Evolutionary conservation across 257 asterid genomes (phyloP).

Genomic region (Voacanga thouarsii): DNA sequence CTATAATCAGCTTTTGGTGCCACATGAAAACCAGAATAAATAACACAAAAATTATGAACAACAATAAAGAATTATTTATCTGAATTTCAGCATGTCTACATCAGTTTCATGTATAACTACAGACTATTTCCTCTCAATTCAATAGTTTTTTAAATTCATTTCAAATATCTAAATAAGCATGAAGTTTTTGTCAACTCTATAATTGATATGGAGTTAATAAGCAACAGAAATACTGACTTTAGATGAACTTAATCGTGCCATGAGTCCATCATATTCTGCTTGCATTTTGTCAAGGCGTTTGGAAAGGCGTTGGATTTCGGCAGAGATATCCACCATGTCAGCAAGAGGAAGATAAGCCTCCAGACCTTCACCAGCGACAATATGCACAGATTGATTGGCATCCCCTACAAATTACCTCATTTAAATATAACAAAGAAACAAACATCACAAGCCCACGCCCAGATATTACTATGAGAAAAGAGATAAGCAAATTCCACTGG

Average conservation of each 20-base stretch:
- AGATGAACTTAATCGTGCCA: constrained; percentile 72
- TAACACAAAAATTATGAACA: not conserved
- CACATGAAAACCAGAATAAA: not conserved
- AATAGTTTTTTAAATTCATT: not conserved
- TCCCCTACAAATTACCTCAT: constrained; percentile 54
- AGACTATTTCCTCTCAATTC: not conserved
- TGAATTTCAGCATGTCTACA: not conserved
- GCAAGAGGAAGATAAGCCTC: constrained; percentile 98
- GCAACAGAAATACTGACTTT: constrained; percentile 46
- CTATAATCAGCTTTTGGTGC: not conserved
- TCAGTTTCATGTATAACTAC: not conserved
- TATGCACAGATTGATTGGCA: constrained; percentile 79
- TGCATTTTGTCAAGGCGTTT: constrained; percentile 82
- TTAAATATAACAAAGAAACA: constrained; percentile 15
- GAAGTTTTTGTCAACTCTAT: not conserved
- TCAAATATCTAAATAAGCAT: not conserved
- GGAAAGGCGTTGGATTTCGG: constrained; percentile 77
- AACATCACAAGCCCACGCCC: not conserved
- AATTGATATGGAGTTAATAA: not conserved
- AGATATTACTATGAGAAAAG: not conserved
- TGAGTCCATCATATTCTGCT: constrained; percentile 73
- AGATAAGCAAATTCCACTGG: not conserved
- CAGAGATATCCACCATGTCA: constrained; percentile 90
- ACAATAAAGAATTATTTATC: not conserved
- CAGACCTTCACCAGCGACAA: constrained; percentile 89